Conservation (phyloP, 2,329 filamentous ascomycete genomes). For the Didymella pomorum region DNA sequence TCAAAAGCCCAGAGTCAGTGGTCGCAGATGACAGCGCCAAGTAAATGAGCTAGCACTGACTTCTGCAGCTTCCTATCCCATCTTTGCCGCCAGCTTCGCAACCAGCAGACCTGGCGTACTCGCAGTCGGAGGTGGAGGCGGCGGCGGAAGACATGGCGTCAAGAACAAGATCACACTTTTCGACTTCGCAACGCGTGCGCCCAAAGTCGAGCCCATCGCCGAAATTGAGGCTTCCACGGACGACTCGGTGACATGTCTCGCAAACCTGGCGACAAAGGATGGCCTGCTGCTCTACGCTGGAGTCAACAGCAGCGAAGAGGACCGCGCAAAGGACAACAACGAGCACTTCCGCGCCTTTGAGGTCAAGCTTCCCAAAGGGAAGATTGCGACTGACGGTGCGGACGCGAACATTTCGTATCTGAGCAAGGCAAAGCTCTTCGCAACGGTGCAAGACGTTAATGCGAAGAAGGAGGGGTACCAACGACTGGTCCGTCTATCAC, state of each 20-base stretch:
- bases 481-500: slow-evolving; percentile 65
- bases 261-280: slow-evolving; percentile 69
- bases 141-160: slow-evolving; percentile 69
- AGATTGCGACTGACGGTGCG: slow-evolving; percentile 44
- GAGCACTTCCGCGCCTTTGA: slow-evolving; percentile 82
- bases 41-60: slow-evolving; percentile 4
- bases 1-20: slow-evolving; percentile 40
- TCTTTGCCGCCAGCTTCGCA: slow-evolving; percentile 89
- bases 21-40: background rate
- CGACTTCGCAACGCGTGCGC: slow-evolving; percentile 71
- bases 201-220: slow-evolving; percentile 66
- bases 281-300: slow-evolving; percentile 65
- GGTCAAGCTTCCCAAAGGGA: slow-evolving; percentile 63
- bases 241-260: slow-evolving; percentile 87
- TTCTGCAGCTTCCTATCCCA: slow-evolving; percentile 66
- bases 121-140: slow-evolving; percentile 86
- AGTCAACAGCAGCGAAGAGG: slow-evolving; percentile 79
- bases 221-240: slow-evolving; percentile 85
- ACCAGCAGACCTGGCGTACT: slow-evolving; percentile 74
- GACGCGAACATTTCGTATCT: slow-evolving; percentile 55
- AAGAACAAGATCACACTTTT: slow-evolving; percentile 81
- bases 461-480: slow-evolving; percentile 67
- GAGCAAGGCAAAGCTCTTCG: slow-evolving; percentile 63
- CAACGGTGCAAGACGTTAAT: slow-evolving; percentile 44
- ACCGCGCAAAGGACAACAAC: slow-evolving; percentile 79